Conservation (phyloP, 441 rosid species). For the Cnidoscolus chayamansa region DNA sequence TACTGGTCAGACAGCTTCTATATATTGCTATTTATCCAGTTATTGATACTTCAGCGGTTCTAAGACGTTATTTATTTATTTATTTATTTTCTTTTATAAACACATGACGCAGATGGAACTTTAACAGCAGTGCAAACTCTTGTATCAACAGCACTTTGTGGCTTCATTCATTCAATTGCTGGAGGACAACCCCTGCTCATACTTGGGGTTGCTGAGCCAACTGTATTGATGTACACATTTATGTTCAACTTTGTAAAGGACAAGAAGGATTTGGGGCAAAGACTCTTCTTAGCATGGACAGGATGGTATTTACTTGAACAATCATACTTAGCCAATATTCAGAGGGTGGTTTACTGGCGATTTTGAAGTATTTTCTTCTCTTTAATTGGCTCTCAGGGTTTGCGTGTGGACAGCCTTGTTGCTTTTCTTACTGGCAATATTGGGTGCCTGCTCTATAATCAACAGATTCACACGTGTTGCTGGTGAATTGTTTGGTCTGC, state of each 20-base stretch:
- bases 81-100: background rate
- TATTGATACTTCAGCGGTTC: constrained; percentile 3
- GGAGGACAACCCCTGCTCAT: constrained; percentile 84
- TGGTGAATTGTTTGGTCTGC: constrained; percentile 80
- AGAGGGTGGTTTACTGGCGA: constrained; percentile 19
- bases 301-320: constrained; percentile 52
- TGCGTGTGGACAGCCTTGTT: constrained; percentile 73
- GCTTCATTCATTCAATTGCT: constrained; percentile 60
- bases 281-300: constrained; percentile 75
- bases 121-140: constrained; percentile 82
- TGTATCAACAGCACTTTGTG: constrained; percentile 72
- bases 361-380: constrained; percentile 26
- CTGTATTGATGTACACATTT: constrained; percentile 76
- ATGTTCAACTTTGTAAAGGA: constrained; percentile 75
- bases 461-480: constrained; percentile 78
- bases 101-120: constrained; percentile 47
- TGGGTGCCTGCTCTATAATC: constrained; percentile 81
- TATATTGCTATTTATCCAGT: constrained; percentile 3
- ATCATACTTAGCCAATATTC: constrained; percentile 16
- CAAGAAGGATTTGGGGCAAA: constrained; percentile 63
- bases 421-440: constrained; percentile 62
- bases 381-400: constrained; percentile 47
- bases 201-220: constrained; percentile 83
- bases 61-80: too few relatives aligned
- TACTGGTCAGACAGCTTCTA: constrained; percentile 38